phyloP scores from a whole-genome alignment of 345 rosid species.

The Melaleuca alternifolia region DNA sequence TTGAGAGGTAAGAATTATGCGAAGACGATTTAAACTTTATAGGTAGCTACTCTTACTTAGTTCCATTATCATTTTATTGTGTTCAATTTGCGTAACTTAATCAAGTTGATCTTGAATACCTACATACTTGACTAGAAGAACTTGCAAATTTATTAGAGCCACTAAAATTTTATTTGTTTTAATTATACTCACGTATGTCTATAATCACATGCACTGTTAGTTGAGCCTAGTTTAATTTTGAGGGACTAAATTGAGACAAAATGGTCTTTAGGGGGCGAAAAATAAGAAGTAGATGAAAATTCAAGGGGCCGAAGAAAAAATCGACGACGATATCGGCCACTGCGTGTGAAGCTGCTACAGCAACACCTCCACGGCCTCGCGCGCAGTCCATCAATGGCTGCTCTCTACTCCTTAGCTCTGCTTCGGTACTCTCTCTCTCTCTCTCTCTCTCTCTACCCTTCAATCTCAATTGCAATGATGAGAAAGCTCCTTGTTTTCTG shows the following conservation, averaged over 20 bases:
- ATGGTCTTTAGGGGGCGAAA: not conserved
- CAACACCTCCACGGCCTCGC: not conserved
- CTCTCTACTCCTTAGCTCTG: slow-evolving; percentile 27
- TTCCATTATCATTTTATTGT: not conserved
- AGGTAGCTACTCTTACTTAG: not conserved
- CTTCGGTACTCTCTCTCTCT: slow-evolving; percentile 37
- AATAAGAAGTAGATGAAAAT: not conserved
- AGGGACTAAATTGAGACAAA: not conserved
- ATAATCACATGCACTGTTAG: not conserved
- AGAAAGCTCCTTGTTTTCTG: not conserved
- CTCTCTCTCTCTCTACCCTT: not conserved
- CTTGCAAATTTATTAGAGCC: not conserved
- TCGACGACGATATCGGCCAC: not conserved
- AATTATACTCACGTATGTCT: not conserved
- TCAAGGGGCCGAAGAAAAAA: not conserved
- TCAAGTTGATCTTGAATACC: too few species aligned
- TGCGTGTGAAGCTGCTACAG: not conserved
- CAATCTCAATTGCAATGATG: not conserved
- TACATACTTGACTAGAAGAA: not conserved
- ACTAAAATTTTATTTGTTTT: not conserved
- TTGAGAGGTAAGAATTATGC: rapidly evolving
- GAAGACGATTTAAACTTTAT: not conserved
- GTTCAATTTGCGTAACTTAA: not conserved
- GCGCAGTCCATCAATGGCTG: slow-evolving; percentile 23
- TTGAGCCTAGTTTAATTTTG: not conserved